Evolutionary conservation across 495 filamentous ascomycete species (phyloP).

Genomic region (Xylaria acuta): DNA sequence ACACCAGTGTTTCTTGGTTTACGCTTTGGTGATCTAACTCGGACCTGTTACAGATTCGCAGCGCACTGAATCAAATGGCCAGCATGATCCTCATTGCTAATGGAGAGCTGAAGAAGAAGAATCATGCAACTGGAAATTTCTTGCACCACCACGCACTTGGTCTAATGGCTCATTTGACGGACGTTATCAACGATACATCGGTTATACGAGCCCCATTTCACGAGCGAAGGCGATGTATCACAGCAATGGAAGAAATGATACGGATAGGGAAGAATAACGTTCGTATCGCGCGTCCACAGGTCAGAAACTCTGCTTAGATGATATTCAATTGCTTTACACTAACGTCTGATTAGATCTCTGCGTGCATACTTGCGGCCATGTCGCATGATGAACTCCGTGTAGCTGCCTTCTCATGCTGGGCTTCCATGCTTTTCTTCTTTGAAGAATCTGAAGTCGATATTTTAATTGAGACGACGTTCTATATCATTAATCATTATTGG

Average conservation of each 20-base stretch:
- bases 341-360: slow-evolving; percentile 67
- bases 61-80: slow-evolving; percentile 72
- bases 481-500: slow-evolving; percentile 86
- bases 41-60: slow-evolving; percentile 53
- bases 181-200: slow-evolving; percentile 76
- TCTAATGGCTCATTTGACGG: slow-evolving; percentile 82
- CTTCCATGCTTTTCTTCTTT: slow-evolving; percentile 72
- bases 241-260: slow-evolving; percentile 89
- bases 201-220: slow-evolving; percentile 59
- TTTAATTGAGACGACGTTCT: slow-evolving; percentile 85
- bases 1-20: slow-evolving; percentile 11
- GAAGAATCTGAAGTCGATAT: slow-evolving; percentile 78
- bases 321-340: slow-evolving; percentile 13
- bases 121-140: slow-evolving; percentile 71
- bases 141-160: slow-evolving; percentile 85
- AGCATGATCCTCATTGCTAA: slow-evolving; percentile 63
- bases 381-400: slow-evolving; percentile 73
- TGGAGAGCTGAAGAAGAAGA: slow-evolving; percentile 53
- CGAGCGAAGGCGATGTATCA: slow-evolving; percentile 77
- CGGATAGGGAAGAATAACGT: slow-evolving; percentile 70
- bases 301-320: slow-evolving; percentile 44
- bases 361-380: slow-evolving; percentile 85
- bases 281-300: slow-evolving; percentile 84
- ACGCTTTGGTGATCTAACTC: slow-evolving; percentile 8
- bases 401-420: slow-evolving; percentile 84